Evolutionary conservation across 768 basidiomycete genomes (phyloP), one percentile per base, ranked within the genome.

Genomic region (Boletus speciosus): DNA sequence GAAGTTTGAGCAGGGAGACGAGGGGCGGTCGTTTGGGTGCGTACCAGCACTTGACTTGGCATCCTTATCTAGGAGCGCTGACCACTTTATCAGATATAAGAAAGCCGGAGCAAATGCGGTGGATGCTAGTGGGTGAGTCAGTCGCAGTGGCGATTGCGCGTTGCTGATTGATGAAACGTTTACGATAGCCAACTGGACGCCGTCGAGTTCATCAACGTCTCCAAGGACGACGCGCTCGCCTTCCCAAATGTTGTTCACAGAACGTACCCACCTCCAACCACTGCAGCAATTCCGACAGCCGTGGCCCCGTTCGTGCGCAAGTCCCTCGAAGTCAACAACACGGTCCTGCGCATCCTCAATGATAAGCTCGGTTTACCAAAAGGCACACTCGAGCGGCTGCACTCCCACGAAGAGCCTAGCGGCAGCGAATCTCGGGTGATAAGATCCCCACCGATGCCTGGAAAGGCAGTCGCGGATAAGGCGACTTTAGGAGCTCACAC

Each of bases 201-300:
- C 0, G 74, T 77, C 4, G 84, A 88, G 61, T 86, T 85, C 66
- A 73, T 88, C 54, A 86, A 86, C 60, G 67, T 88, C 32, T 73
- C 85, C 0, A 85, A 86, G 62, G 86, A 90, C 61, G 87, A 90
- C 58, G 83, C 76, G 0, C 63, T 88, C 0, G 77, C 82, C 0
- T 87, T 78, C 71, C 87, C 86, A 0, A 57, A 65, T 0, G 69
- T 76, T 21, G 75, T 73, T 6, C 78, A 81, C 23, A 77, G 84
- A 23, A 73, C 76, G 0, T 90, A 90, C 61, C 86, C 85, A 0
- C 62, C 65, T 0, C 75, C 80, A 0, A 79, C 82, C 25, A 72
- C 77, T 36, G 73, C 72, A 3, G 73, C 73, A 23, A 86, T 88
- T 76, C 66, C 72, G 14, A 68, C 73, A 0, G 73, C 74, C 3